A percentile compares a stretch with the other conserved stretches of the same genome.
These are phyloP conservation scores for Dendrocalamus latiflorus DNA, from an alignment of 202 grass and related monocot species.

Conservation along the genomic window DNA sequence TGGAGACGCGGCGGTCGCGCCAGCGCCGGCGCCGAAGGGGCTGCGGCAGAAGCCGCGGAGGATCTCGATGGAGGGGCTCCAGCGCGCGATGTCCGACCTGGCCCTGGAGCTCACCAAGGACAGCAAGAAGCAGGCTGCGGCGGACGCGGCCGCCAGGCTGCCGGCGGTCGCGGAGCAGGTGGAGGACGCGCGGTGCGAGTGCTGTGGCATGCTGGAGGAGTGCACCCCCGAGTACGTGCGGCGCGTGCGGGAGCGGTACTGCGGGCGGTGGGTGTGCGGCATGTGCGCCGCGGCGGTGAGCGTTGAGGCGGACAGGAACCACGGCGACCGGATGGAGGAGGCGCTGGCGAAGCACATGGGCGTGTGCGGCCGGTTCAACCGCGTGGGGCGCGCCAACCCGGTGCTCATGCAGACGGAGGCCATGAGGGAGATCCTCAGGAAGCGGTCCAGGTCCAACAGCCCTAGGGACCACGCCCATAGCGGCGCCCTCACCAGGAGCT, in stretches of 20 bases:
- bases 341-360: conserved; percentile 62
- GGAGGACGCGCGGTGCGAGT: conserved; percentile 63
- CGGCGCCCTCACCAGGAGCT: conserved; percentile 51
- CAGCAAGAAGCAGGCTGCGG: not conserved
- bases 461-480: conserved; percentile 29
- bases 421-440: conserved; percentile 77
- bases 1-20: conserved; percentile 41
- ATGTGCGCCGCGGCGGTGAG: conserved; percentile 64
- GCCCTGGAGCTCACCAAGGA: conserved; percentile 55
- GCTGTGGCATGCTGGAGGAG: conserved; percentile 68
- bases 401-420: conserved; percentile 82
- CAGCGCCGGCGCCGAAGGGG: not conserved
- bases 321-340: conserved; percentile 30
- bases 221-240: conserved; percentile 65
- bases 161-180: conserved; percentile 53
- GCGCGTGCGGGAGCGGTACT: conserved; percentile 59
- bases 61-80: conserved; percentile 89
- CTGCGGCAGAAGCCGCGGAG: conserved; percentile 28
- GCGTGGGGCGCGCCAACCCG: conserved; percentile 54
- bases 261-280: conserved; percentile 68
- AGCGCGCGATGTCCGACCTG: conserved; percentile 74
- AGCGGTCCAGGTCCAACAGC: conserved; percentile 45
- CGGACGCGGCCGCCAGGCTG: conserved; percentile 15
- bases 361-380: conserved; percentile 70
- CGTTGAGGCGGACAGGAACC: conserved; percentile 48